Base-by-base conservation (phyloP, 495 filamentous ascomycete genomes). In the Tuber magnatum region DNA sequence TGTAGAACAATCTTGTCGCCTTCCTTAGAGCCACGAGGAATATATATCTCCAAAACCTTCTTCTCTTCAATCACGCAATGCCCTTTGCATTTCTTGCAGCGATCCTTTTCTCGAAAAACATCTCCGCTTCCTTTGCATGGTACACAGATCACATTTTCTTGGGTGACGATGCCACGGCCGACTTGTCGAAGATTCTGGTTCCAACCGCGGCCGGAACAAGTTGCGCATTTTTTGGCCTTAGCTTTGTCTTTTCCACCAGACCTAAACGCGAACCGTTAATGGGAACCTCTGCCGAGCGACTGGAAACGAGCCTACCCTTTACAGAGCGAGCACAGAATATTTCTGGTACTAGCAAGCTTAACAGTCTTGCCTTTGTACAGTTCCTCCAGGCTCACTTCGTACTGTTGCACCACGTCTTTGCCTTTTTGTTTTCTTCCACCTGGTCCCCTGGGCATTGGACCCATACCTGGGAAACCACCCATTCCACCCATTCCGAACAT, bases 331-430 rank as follows among this genome's bases (percentile, higher is more conserved):
- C 95, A 99, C 74, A 97, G 87, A 75, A 97, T 87, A 77, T 97
- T 94, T 86, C 97, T 97, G 79, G 91, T 94, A 83, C 92, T 94
- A 39, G 92, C 89, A 84, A 99, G 96, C 84, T 94, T 94, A 78
- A 95, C 94, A 1, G 95, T 97, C 88, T 98, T 97, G 77, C 95
- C 95, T 87, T 97, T 97, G 85, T 97, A 99, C 39, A 98, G 87
- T 80, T 98, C 94, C 82, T 97, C 95, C 74, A 99, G 84, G 20
- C 88, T 92, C 74, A 97, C 91, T 81, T 93, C 90, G 81, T 98
- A 99, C 74, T 91, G 88, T 79, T 97, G 93, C 81, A 97, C 91
- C 82, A 97, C 94, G 78, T 93, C 90, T 71, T 87, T 88, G 39
- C 95, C 94, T 80, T 87, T 91, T 71, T 90, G 86, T 32, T 91